phyloP scores from a whole-genome alignment of 805 yeast genomes.

The Debaryomyces maramus region DNA sequence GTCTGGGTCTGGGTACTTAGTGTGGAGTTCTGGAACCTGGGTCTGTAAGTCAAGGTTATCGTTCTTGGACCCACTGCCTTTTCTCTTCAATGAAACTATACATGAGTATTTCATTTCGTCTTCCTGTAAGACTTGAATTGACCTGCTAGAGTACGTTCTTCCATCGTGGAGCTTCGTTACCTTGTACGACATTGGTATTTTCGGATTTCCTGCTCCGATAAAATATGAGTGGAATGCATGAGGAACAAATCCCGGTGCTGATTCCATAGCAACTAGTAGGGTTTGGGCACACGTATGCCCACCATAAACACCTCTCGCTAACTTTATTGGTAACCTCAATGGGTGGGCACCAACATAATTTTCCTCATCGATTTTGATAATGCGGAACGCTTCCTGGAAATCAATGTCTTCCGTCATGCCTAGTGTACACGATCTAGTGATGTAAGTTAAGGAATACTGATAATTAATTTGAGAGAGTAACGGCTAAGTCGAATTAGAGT shows the following conservation, averaged over 20 bases:
- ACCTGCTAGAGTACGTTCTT: conserved; percentile 50
- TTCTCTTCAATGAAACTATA: conserved; percentile 42
- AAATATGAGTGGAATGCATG: conserved; percentile 65
- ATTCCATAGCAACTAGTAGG: conserved; percentile 56
- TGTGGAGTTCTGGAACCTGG: conserved; percentile 18
- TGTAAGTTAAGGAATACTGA: too few species aligned
- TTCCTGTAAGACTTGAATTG: conserved; percentile 56
- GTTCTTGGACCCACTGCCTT: conserved; percentile 1
- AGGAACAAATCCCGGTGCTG: conserved; percentile 47
- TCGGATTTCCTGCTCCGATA: conserved; percentile 51
- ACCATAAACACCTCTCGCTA: conserved; percentile 69
- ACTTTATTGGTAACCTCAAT: conserved; percentile 33
- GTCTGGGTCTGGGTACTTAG: conserved; percentile 20
- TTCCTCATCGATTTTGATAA: conserved; percentile 23
- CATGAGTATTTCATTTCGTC: conserved; percentile 53
- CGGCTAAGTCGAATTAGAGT: too few species aligned
- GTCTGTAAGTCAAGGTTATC: conserved; percentile 10
- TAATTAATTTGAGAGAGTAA: too few species aligned
- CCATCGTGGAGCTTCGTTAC: conserved; percentile 56
- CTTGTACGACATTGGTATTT: conserved; percentile 48
- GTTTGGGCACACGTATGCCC: conserved; percentile 71
- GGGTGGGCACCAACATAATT: conserved; percentile 36
- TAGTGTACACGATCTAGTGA: too few species aligned
- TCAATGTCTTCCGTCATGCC: conserved; percentile 11
- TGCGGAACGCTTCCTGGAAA: conserved; percentile 35